phyloP scores from a whole-genome alignment of 1,139 yeast species.

The Scheffersomyces insectosa region DNA sequence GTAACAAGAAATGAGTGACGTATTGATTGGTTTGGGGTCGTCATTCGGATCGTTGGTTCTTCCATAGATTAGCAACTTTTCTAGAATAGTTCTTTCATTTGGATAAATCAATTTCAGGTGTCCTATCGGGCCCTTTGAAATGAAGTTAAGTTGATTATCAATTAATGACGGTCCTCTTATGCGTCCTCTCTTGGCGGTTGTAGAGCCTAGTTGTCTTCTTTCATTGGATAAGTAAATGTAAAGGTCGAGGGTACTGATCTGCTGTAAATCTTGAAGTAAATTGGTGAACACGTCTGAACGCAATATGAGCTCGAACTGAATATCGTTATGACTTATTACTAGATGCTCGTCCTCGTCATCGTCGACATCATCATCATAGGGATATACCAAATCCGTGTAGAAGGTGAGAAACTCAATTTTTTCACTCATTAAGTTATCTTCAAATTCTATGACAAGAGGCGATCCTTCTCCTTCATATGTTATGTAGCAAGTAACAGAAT shows the following conservation, averaged over 20 bases:
- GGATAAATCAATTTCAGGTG: constrained; percentile 69
- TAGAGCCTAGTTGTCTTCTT: constrained; percentile 12
- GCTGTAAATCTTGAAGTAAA: constrained; percentile 66
- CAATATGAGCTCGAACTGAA: constrained; percentile 65
- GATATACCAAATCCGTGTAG: constrained; percentile 42
- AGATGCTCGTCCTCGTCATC: constrained; percentile 26
- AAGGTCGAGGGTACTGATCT: constrained; percentile 61
- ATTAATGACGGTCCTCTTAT: constrained; percentile 12
- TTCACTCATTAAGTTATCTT: constrained; percentile 69
- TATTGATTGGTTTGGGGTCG: constrained; percentile 19
- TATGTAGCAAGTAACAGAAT: constrained; percentile 34
- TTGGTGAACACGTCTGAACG: constrained; percentile 66
- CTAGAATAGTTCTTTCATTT: constrained; percentile 60
- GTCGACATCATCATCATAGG: constrained; percentile 28
- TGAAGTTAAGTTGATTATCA: constrained; percentile 47
- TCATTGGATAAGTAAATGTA: constrained; percentile 45
- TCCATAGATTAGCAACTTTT: constrained; percentile 33
- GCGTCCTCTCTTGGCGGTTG: constrained; percentile 1
- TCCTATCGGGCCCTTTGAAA: constrained; percentile 71
- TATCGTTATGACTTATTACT: constrained; percentile 46
- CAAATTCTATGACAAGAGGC: constrained; percentile 71
- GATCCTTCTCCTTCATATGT: constrained; percentile 54
- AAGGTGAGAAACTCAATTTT: constrained; percentile 68
- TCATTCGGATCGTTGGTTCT: constrained; percentile 1
- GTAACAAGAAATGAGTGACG: constrained; percentile 42